These are phyloP conservation scores for Gracilaria vermiculophylla DNA, from an alignment of 23 red algal species.

Conservation along the genomic window DNA sequence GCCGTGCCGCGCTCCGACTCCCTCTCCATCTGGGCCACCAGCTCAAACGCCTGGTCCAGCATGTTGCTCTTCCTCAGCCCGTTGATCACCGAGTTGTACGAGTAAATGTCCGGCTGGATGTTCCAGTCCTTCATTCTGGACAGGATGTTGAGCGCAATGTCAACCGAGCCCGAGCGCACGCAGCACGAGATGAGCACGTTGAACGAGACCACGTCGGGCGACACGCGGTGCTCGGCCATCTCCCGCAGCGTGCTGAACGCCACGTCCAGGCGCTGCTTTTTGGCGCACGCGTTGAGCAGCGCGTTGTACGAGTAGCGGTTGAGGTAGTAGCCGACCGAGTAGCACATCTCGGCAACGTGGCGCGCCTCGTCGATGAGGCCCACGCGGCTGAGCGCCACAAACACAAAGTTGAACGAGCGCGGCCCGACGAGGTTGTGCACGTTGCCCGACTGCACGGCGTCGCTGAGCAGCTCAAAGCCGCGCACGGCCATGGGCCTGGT, in stretches of 20 bases:
- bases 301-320: constrained; percentile 60
- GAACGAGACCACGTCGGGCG: constrained; percentile 86
- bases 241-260: constrained; percentile 42
- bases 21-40: constrained; percentile 66
- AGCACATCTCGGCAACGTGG: constrained; percentile 8
- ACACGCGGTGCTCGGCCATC: constrained; percentile 65
- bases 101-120: constrained; percentile 70
- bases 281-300: constrained; percentile 65
- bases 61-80: constrained; percentile 47
- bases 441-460: neutral
- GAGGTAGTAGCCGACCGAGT: constrained; percentile 29
- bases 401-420: constrained; percentile 49
- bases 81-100: constrained; percentile 89
- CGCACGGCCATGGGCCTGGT: neutral
- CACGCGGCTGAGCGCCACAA: constrained; percentile 17
- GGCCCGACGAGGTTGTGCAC: constrained; percentile 1
- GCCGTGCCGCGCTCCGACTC: neutral
- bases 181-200: constrained; percentile 79
- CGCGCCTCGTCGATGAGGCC: constrained; percentile 32
- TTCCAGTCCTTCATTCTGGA: constrained; percentile 66
- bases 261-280: constrained; percentile 27
- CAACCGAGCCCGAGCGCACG: constrained; percentile 63
- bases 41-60: constrained; percentile 68
- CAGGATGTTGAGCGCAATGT: constrained; percentile 72
- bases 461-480: neutral